These are phyloP conservation scores for Cryphonectria carpinicola DNA, from an alignment of 2,329 filamentous ascomycete species.

Conservation along the genomic window DNA sequence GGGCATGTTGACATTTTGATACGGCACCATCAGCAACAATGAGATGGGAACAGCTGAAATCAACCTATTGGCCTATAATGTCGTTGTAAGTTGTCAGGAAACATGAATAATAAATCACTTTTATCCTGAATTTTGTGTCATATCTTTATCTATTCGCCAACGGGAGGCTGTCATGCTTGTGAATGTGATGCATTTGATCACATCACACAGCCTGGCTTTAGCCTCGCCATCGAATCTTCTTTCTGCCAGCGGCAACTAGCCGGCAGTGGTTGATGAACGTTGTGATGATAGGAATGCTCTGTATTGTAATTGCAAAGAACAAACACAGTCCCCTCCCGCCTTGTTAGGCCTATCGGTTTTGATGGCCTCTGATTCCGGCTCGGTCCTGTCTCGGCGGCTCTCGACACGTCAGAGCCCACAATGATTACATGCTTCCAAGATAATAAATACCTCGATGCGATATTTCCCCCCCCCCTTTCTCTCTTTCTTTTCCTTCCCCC, in stretches of 20 bases:
- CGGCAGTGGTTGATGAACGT: neutral
- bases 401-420: neutral
- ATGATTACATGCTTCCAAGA: neutral
- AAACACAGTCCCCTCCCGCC: neutral
- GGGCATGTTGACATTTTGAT: neutral
- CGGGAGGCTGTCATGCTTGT: neutral
- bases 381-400: constrained; percentile 6
- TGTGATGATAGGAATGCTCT: neutral
- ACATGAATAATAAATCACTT: neutral
- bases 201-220: neutral
- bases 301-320: neutral
- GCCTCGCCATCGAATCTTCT: neutral
- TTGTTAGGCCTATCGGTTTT: neutral
- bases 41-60: neutral
- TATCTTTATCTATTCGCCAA: neutral
- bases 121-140: neutral
- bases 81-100: neutral
- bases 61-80: no score
- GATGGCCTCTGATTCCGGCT: neutral
- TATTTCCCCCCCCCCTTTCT: neutral
- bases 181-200: neutral
- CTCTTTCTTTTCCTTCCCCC: no score
- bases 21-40: neutral
- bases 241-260: neutral
- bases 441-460: neutral